phyloP scores from a whole-genome alignment of 2,329 filamentous ascomycete genomes.

The Zasmidium cellare region DNA sequence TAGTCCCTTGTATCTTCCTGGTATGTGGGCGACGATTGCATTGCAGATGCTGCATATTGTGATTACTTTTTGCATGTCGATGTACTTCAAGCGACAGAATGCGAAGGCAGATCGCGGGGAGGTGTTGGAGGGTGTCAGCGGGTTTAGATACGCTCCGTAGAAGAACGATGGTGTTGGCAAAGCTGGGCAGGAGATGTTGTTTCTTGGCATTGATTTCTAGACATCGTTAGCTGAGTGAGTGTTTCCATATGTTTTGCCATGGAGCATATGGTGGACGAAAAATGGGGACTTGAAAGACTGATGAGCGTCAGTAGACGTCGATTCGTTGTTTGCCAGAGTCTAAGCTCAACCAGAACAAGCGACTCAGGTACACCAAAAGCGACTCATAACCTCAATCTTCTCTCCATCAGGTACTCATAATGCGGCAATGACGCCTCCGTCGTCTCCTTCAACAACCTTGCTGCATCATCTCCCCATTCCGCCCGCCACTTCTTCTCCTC shows the following conservation, averaged over 20 bases:
- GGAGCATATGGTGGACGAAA: too few relatives aligned
- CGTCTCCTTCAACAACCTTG: constrained; percentile 17
- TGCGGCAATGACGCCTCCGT: constrained; percentile 38
- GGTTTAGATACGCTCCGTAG: background rate
- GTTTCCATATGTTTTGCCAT: too few relatives aligned
- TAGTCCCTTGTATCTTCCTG: constrained; percentile 20
- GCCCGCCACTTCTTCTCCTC: constrained; percentile 36
- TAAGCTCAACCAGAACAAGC: too few relatives aligned
- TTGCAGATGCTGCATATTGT: constrained; percentile 19
- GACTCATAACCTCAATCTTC: constrained; percentile 3
- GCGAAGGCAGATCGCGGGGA: constrained; percentile 16
- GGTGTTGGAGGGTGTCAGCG: constrained; percentile 12
- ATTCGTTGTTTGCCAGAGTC: too few relatives aligned
- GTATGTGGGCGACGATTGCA: constrained; percentile 22
- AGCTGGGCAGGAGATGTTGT: background rate
- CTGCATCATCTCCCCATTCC: constrained; percentile 26
- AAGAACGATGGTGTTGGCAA: background rate
- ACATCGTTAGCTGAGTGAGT: too few relatives aligned
- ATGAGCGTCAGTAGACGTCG: too few relatives aligned
- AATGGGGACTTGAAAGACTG: too few relatives aligned
- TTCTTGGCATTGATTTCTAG: too few relatives aligned
- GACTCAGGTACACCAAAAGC: too few relatives aligned
- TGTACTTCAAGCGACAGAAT: constrained; percentile 21
- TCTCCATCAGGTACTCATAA: constrained; percentile 40
- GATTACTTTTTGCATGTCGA: constrained; percentile 13